phyloP scores from a whole-genome alignment of 73 alveolate species.

The Symbiodinium natans region DNA sequence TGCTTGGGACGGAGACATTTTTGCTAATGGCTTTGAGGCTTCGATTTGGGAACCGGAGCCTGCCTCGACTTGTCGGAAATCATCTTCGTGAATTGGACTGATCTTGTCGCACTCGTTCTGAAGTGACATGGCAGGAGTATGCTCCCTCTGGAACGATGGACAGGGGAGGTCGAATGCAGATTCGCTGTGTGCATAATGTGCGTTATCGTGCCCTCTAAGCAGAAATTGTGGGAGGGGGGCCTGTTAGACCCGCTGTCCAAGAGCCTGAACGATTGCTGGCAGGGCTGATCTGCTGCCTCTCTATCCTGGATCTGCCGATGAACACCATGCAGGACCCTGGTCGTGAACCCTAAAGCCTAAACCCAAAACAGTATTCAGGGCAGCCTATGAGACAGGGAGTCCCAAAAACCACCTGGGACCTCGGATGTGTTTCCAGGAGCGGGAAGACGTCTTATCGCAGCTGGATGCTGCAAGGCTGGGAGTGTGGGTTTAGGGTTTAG shows the following conservation, averaged over 20 bases:
- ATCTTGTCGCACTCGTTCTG: too few relatives aligned
- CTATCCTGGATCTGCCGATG: constrained; percentile 44
- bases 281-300: constrained; percentile 79
- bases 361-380: too few relatives aligned
- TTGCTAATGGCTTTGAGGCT: too few relatives aligned
- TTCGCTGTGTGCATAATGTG: background rate
- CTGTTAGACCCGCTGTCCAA: too few relatives aligned
- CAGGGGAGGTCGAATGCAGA: background rate
- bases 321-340: constrained; percentile 55
- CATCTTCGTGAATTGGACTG: too few relatives aligned
- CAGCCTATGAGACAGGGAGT: background rate
- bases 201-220: background rate
- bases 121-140: background rate
- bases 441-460: constrained; percentile 21
- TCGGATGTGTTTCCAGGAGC: constrained; percentile 1
- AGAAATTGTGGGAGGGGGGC: too few relatives aligned
- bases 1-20: too few relatives aligned
- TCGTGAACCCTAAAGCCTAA: background rate
- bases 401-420: background rate
- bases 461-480: constrained; percentile 48
- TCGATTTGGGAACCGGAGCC: too few relatives aligned
- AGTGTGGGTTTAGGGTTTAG: too few relatives aligned
- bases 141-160: background rate
- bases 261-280: background rate
- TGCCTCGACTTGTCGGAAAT: too few relatives aligned